Base-by-base conservation (phyloP, 345 rosid genomes). In the Rhizophora mangle region DNA sequence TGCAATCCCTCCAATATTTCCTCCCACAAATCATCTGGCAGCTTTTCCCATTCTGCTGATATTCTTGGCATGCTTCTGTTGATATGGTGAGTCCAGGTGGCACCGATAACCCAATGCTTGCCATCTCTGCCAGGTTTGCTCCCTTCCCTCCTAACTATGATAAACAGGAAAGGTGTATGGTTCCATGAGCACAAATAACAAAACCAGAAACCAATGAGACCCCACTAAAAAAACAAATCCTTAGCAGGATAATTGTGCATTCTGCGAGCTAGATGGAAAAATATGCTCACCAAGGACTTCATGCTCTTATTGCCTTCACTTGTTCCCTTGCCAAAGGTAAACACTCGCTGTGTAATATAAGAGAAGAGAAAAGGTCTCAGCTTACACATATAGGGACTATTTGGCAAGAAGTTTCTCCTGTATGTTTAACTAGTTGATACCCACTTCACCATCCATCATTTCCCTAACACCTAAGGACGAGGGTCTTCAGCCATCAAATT, bases 51-150 rank as follows among this genome's bases (percentile, higher is more conserved):
- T 70, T 79, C 72, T 68, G 76, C 76, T 88, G 91, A 72, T 91
- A 91, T 69, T 89, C 89, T 59, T 74, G 84, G 79, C 98, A 94
- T 72, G 97, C 98, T 75, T 94, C 96, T 26, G 98, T 94, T 3
- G 98, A 94, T 66, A 94, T 88, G 39, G 97, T 94, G 58, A 94
- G 81, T 37, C 98, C 98, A 5, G 96, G 97, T 0, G 98, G 98
- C 75, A 94, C 97, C 32, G 97, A 94, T 60, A 94, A 72, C 24
- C 98, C 97, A 67, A 94, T 94, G 79, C 88, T 91, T 34, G 96
- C 90, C 98, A 94, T 94, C 84, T 94, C 98, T 34, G 98, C 98
- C 73, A 91, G 72, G 74, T 94, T 94, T 46, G 98, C 98, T 77
- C 98, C 97, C 60, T 94, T 94, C 53, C 97, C 97, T 73, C 98